A percentile compares a stretch with the other conserved stretches of the same genome.
phyloP scores from a whole-genome alignment of 345 rosid species.

The Atalantia buxifolia region DNA sequence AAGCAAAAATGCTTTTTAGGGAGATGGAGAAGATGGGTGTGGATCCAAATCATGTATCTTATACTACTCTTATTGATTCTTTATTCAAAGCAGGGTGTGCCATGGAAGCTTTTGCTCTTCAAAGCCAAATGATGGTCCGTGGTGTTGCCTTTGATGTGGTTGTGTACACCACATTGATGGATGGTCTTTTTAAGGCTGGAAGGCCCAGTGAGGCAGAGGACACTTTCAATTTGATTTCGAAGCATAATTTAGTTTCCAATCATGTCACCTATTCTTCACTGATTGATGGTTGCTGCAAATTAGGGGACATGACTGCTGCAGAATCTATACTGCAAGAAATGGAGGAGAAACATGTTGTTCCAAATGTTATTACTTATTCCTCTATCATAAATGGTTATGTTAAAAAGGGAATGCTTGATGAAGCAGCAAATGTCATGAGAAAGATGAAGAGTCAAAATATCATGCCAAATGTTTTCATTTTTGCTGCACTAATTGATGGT shows the following conservation, averaged over 20 bases:
- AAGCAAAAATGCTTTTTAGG: conserved; percentile 53
- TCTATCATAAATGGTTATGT: conserved; percentile 66
- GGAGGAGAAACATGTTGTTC: conserved; percentile 44
- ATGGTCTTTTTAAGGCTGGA: conserved; percentile 77
- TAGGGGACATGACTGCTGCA: conserved; percentile 57
- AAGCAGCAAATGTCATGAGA: conserved; percentile 52
- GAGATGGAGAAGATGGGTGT: conserved; percentile 73
- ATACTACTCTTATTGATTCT: conserved; percentile 65
- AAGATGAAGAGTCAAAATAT: conserved; percentile 49
- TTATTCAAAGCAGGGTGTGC: conserved; percentile 52
- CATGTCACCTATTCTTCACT: conserved; percentile 58
- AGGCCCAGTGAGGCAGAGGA: conserved; percentile 54
- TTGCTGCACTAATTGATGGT: conserved; percentile 67
- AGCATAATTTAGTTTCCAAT: conserved; percentile 52
- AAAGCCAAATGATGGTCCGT: conserved; percentile 71
- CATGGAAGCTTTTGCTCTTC: conserved; percentile 60
- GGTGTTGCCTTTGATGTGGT: conserved; percentile 74
- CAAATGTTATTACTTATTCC: conserved; percentile 67
- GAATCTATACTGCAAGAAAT: conserved; percentile 52
- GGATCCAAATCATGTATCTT: conserved; percentile 64
- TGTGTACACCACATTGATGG: conserved; percentile 67
- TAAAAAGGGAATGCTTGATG: conserved; percentile 69
- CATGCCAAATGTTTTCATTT: conserved; percentile 54
- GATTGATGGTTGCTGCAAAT: conserved; percentile 70
- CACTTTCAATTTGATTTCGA: conserved; percentile 41